Conservation (phyloP, 345 rosid genomes). For the Bretschneidera sinensis region DNA sequence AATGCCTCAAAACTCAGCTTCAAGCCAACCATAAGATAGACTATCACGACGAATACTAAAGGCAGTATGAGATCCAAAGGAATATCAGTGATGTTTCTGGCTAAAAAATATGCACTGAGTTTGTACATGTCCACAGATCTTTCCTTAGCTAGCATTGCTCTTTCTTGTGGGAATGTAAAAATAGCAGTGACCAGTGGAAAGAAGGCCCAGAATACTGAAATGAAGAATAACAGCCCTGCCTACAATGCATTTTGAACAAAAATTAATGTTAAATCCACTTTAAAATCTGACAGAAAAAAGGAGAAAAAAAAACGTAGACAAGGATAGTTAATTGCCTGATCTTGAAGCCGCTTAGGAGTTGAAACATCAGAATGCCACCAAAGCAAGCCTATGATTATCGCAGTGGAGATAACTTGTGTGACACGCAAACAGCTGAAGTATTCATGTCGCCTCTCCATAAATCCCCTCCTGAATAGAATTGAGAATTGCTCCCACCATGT, state of each 20-base stretch:
- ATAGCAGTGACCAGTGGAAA: constrained; percentile 28
- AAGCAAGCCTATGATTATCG: constrained; percentile 21
- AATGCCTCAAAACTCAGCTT: constrained; percentile 19
- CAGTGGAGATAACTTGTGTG: constrained; percentile 26
- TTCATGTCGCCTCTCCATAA: constrained; percentile 28
- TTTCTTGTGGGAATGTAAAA: constrained; percentile 36
- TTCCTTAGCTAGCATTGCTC: constrained; percentile 32
- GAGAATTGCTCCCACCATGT: constrained; percentile 30
- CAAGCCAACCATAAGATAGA: constrained; percentile 29
- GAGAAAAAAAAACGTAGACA: not conserved
- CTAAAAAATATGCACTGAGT: constrained; percentile 28
- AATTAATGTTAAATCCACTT: not conserved
- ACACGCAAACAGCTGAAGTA: constrained; percentile 23
- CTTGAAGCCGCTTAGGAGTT: constrained; percentile 24
- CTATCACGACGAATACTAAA: constrained; percentile 17
- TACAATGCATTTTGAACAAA: constrained; percentile 10
- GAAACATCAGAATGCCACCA: constrained; percentile 30
- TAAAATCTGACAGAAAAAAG: not conserved
- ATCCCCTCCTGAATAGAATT: constrained; percentile 23
- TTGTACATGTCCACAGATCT: constrained; percentile 34
- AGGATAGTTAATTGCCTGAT: constrained; percentile 16
- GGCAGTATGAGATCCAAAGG: constrained; percentile 32
- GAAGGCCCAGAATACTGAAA: constrained; percentile 36
- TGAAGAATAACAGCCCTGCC: constrained; percentile 33
- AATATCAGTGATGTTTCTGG: constrained; percentile 27